Evolutionary conservation across 2,329 filamentous ascomycete species (phyloP), one percentile per base, ranked within the genome.

Genomic region (Xylariales sp.): DNA sequence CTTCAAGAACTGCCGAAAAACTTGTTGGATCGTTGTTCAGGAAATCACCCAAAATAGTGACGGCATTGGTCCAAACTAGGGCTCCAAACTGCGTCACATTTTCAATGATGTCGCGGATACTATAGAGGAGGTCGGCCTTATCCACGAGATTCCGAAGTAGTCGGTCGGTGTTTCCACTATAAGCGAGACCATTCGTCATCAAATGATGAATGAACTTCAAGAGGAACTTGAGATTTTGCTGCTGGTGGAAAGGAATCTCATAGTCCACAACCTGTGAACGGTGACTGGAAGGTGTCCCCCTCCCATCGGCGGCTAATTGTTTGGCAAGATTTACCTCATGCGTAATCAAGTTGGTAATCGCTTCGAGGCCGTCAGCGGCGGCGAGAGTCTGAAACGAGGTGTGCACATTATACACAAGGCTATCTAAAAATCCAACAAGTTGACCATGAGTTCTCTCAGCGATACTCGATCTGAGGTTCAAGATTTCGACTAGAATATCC

Each of bases 21-120:
- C 96, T 99, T 0, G 96, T 99, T 0, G 96, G 96, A 76, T 99
- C 96, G 77, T 98, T 97, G 81, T 99, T 97, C 75, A 99, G 97
- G 80, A 99, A 99, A 74, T 93, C 95, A 76, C 93, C 96, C 58
- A 99, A 84, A 64, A 97, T 95, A 62, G 91, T 94, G 69, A 97
- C 93, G 6, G 94, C 92, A 78, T 94, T 94, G 56, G 94, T 97
- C 96, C 96, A 99, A 5, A 98, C 93, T 67, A 96, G 91, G 1
- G 95, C 96, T 12, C 96, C 96, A 77, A 94, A 99, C 45, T 90
- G 85, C 60, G 84, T 84, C 45, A 92, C 90, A 74, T 97, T 91
- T 70, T 91, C 89, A 70, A 97, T 91, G 53, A 99, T 93, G 45
- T 90, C 86, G 62, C 93, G 90, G 58, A 99, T 85, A 65, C 92